phyloP scores from a whole-genome alignment of 768 basidiomycete species.

The Auriscalpium microsporum region DNA sequence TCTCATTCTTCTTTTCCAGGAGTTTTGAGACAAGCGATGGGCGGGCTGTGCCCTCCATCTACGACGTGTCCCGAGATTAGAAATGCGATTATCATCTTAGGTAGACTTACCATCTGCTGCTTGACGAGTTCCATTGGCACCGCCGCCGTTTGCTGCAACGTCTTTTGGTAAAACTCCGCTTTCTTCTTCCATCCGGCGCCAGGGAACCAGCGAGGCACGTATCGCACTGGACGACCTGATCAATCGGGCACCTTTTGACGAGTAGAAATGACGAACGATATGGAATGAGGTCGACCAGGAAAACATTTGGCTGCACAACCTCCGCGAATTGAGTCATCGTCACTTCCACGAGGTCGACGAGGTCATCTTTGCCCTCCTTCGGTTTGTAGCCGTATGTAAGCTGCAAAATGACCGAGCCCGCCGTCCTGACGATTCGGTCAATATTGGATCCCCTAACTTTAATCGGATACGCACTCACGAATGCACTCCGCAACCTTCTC shows the following conservation, averaged over 20 bases:
- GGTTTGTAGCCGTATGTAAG: constrained; percentile 18
- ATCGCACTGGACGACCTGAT: constrained; percentile 7
- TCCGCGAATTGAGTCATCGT: neutral
- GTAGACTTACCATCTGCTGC: neutral
- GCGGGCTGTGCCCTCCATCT: neutral
- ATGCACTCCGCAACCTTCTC: constrained; percentile 2
- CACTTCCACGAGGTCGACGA: constrained; percentile 5
- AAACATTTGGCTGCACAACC: neutral
- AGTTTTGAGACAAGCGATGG: neutral
- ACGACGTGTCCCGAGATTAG: too few species aligned
- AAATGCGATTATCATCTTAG: neutral
- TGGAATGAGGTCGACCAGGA: constrained; percentile 4
- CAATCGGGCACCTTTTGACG: neutral
- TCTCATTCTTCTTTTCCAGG: neutral
- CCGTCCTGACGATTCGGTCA: neutral
- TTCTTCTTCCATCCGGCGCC: constrained; percentile 15
- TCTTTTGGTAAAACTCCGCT: neutral
- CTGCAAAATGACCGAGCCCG: constrained; percentile 16
- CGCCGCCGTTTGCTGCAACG: neutral
- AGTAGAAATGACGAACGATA: too few species aligned
- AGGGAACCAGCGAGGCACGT: constrained; percentile 19
- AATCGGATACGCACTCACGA: neutral
- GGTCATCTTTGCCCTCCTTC: constrained; percentile 9
- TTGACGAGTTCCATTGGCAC: constrained; percentile 4
- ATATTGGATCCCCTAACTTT: too few species aligned